Conservation (phyloP, 2,329 filamentous ascomycete species). For the Fusarium temperatum region DNA sequence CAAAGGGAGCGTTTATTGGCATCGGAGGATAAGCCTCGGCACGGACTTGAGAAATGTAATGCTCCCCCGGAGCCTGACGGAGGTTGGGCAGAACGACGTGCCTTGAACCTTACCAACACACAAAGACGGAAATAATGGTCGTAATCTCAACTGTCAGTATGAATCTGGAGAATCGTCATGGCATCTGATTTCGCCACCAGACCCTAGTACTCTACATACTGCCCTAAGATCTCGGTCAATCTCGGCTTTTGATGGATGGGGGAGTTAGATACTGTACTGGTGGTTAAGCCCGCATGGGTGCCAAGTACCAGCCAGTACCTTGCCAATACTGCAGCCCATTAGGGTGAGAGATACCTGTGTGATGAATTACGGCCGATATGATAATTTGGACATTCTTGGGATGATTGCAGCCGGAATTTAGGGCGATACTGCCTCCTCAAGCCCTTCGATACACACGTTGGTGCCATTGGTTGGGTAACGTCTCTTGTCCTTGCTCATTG, state of each 20-base stretch:
- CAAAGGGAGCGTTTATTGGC: background rate
- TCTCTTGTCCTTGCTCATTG: too few relatives aligned
- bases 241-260: background rate
- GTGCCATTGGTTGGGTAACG: too few relatives aligned
- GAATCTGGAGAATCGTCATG: accelerated
- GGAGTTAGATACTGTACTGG: too few relatives aligned
- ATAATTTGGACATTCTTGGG: too few relatives aligned
- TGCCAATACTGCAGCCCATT: background rate
- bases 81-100: background rate
- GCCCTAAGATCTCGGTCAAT: background rate
- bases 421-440: accelerated
- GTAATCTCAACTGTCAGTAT: background rate
- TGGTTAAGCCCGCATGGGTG: background rate
- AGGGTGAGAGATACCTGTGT: accelerated
- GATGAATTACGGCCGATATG: accelerated
- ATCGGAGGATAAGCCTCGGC: background rate
- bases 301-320: background rate
- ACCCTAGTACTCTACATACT: accelerated
- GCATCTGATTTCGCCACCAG: too few relatives aligned
- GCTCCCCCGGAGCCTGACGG: background rate
- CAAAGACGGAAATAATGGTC: background rate
- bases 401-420: too few relatives aligned
- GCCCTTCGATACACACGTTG: background rate
- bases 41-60: background rate
- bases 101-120: too few relatives aligned